phyloP scores from a whole-genome alignment of 768 basidiomycete genomes.

The Xerocomus spinulosus region DNA sequence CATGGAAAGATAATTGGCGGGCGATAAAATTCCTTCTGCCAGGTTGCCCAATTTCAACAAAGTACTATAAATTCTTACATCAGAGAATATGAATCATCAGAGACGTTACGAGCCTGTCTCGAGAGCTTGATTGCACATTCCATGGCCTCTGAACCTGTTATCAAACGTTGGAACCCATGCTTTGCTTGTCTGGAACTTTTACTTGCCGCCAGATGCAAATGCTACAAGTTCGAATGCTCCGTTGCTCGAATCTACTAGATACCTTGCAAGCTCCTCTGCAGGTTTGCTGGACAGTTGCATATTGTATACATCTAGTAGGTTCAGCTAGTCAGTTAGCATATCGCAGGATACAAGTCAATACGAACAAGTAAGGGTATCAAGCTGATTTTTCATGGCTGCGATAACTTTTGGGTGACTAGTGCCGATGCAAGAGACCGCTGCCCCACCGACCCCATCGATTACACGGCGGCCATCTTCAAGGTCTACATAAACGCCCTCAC shows the following conservation, averaged over 20 bases:
- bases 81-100: neutral
- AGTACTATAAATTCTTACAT: constrained; percentile 48
- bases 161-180: neutral
- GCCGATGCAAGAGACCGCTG: constrained; percentile 78
- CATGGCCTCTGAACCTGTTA: constrained; percentile 81
- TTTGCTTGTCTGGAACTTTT: neutral
- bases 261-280: constrained; percentile 72
- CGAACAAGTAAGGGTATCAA: constrained; percentile 74
- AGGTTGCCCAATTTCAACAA: constrained; percentile 61
- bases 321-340: neutral
- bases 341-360: constrained; percentile 4
- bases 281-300: constrained; percentile 80
- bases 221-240: constrained; percentile 71
- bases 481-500: constrained; percentile 65
- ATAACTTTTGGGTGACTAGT: constrained; percentile 67
- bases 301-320: constrained; percentile 69
- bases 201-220: constrained; percentile 71
- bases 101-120: constrained; percentile 51
- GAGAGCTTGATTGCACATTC: constrained; percentile 81
- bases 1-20: constrained; percentile 76
- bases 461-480: constrained; percentile 65
- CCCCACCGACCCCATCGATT: constrained; percentile 81
- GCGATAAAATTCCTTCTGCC: constrained; percentile 77
- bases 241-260: constrained; percentile 58
- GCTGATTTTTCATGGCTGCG: constrained; percentile 73